A percentile compares a stretch with the other conserved stretches of the same genome.
Evolutionary conservation across 805 yeast genomes (phyloP).

Genomic region (Grigorovia transvaalensis): DNA sequence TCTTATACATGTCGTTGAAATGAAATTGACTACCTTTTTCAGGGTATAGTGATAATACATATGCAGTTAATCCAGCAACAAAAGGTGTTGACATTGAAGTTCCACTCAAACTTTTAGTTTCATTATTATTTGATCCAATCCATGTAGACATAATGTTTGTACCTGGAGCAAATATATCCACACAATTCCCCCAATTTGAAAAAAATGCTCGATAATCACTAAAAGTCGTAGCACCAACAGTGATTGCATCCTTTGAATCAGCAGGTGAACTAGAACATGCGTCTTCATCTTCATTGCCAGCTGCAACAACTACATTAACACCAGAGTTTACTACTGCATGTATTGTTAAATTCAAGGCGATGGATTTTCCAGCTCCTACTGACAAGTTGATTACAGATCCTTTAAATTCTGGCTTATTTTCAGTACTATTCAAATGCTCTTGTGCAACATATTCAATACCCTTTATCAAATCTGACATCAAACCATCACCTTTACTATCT

Average conservation of each 20-base stretch:
- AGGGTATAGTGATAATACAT: conserved; percentile 79
- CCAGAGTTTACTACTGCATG: conserved; percentile 83
- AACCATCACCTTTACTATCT: conserved; percentile 69
- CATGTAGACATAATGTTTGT: conserved; percentile 74
- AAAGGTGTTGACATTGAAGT: conserved; percentile 99
- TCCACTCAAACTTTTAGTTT: conserved; percentile 78
- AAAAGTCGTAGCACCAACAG: conserved; percentile 89
- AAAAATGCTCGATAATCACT: conserved; percentile 86
- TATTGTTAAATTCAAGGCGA: conserved; percentile 74
- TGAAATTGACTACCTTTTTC: conserved; percentile 53
- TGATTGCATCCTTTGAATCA: conserved; percentile 67
- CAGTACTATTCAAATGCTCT: conserved; percentile 43
- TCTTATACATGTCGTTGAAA: conserved; percentile 11
- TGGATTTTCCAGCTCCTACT: conserved; percentile 83
- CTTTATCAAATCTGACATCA: conserved; percentile 70
- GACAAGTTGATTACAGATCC: conserved; percentile 89
- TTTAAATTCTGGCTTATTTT: conserved; percentile 47
- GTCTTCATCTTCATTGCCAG: conserved; percentile 87
- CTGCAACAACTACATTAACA: conserved; percentile 85
- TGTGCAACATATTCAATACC: conserved; percentile 79
- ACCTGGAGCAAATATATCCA: conserved; percentile 95
- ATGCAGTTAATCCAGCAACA: conserved; percentile 81
- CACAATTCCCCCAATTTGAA: conserved; percentile 92
- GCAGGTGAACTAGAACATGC: conserved; percentile 92
- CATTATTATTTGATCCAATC: conserved; percentile 53